These are phyloP conservation scores for Meyerozyma elateridarum DNA, from an alignment of 1,139 yeast genomes.

Conservation along the genomic window DNA sequence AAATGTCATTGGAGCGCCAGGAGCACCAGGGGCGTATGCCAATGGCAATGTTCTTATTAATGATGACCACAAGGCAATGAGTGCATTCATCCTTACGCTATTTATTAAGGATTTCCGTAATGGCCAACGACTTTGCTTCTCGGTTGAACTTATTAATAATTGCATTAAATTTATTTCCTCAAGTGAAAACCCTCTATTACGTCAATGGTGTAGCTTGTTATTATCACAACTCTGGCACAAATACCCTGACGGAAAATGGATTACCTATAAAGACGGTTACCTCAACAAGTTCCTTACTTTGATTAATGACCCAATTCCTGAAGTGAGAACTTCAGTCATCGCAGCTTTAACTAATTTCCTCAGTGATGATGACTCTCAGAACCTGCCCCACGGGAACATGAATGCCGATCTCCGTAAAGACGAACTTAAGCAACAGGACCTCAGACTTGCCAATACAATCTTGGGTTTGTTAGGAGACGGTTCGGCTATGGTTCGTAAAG, in stretches of 20 bases:
- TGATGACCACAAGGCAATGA: slow-evolving; percentile 92
- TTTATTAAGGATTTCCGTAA: slow-evolving; percentile 75
- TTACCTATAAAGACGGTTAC: slow-evolving; percentile 63
- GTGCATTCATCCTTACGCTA: slow-evolving; percentile 82
- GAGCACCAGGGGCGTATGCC: slow-evolving; percentile 21
- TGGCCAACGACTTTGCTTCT: slow-evolving; percentile 78
- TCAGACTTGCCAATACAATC: slow-evolving; percentile 46
- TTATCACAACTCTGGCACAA: slow-evolving; percentile 74
- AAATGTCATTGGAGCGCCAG: slow-evolving; percentile 25
- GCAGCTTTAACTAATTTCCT: slow-evolving; percentile 70
- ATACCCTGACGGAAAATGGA: slow-evolving; percentile 72
- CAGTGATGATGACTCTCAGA: slow-evolving; percentile 30
- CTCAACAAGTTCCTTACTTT: slow-evolving; percentile 52
- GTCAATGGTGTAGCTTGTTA: slow-evolving; percentile 88
- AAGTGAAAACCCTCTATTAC: slow-evolving; percentile 76
- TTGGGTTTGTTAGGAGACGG: slow-evolving; percentile 70
- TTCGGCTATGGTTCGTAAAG: slow-evolving; percentile 83
- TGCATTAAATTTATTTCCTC: slow-evolving; percentile 62
- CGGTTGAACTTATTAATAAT: slow-evolving; percentile 66
- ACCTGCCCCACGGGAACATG: slow-evolving; percentile 9
- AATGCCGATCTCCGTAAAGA: slow-evolving; percentile 26
- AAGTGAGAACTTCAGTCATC: slow-evolving; percentile 82
- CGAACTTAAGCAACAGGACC: slow-evolving; percentile 51
- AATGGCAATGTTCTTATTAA: slow-evolving; percentile 33
- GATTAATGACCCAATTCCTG: slow-evolving; percentile 88